Evolutionary conservation across 106 monocot genomes (phyloP).

Genomic region (Gastrodia elata): DNA sequence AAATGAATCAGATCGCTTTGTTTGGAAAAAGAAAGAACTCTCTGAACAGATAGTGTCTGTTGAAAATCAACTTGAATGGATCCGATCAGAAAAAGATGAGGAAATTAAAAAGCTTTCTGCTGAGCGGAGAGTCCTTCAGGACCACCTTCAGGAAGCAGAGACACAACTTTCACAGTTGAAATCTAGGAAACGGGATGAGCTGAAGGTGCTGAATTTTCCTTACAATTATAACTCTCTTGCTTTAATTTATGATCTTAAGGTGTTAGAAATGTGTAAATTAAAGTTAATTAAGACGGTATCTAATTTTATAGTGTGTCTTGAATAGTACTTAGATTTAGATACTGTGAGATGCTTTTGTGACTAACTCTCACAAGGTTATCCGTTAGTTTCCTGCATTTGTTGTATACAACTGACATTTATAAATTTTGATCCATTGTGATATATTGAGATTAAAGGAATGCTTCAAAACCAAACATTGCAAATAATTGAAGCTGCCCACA

Average conservation of each 20-base stretch:
- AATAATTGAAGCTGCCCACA: too few species aligned
- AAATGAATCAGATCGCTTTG: slow-evolving; percentile 58
- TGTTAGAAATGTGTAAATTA: background rate
- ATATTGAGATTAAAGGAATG: too few species aligned
- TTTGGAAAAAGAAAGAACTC: slow-evolving; percentile 65
- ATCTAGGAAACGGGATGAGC: slow-evolving; percentile 71
- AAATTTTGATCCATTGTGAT: too few species aligned
- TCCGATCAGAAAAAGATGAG: slow-evolving; percentile 84
- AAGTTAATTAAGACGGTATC: background rate
- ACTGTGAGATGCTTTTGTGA: background rate
- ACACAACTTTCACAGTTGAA: slow-evolving; percentile 76
- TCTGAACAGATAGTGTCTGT: slow-evolving; percentile 56
- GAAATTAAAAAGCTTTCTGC: slow-evolving; percentile 61
- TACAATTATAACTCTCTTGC: background rate
- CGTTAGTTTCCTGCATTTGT: background rate
- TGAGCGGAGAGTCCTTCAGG: slow-evolving; percentile 74
- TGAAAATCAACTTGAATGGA: slow-evolving; percentile 92
- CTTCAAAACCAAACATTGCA: too few species aligned
- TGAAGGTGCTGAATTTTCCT: slow-evolving; percentile 43
- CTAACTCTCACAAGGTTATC: background rate
- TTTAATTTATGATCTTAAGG: background rate
- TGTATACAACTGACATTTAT: background rate
- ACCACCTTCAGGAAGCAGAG: slow-evolving; percentile 82
- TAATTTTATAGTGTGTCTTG: background rate
- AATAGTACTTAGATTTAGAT: background rate